These are phyloP conservation scores for Stentor roeselii DNA, from an alignment of 73 alveolate species.

Conservation along the genomic window DNA sequence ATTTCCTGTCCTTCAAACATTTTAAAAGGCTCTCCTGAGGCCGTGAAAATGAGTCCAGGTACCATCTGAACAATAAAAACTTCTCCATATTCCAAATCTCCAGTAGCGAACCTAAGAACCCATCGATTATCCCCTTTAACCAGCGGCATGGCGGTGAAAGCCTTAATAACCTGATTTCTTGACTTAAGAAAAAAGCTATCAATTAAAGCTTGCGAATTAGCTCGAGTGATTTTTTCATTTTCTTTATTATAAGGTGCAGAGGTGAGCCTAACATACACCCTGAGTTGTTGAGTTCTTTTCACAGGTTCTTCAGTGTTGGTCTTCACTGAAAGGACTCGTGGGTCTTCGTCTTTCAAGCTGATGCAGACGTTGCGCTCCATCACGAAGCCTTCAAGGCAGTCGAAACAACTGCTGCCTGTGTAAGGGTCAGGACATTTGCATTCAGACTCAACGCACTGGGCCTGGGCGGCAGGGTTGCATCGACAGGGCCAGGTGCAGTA, in stretches of 20 bases:
- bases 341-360: background rate
- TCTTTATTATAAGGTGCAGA: constrained; percentile 17
- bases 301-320: background rate
- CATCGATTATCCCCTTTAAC: background rate
- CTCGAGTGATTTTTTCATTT: background rate
- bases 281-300: background rate
- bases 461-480: constrained; percentile 8
- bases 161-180: background rate
- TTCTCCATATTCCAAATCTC: constrained; percentile 15
- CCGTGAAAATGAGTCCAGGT: background rate
- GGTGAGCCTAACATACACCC: background rate
- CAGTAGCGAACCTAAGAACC: background rate
- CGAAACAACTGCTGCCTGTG: background rate
- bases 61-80: background rate
- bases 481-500: background rate
- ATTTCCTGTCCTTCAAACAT: background rate
- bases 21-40: background rate
- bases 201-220: background rate
- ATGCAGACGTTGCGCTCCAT: background rate
- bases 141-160: background rate
- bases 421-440: constrained; percentile 23
- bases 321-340: background rate
- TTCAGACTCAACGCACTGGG: background rate
- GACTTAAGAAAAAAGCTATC: background rate
- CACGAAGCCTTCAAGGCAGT: background rate